Conservation (phyloP, 78 protist genomes). For the slime mould (Dictyostelium discoideum) region DNA sequence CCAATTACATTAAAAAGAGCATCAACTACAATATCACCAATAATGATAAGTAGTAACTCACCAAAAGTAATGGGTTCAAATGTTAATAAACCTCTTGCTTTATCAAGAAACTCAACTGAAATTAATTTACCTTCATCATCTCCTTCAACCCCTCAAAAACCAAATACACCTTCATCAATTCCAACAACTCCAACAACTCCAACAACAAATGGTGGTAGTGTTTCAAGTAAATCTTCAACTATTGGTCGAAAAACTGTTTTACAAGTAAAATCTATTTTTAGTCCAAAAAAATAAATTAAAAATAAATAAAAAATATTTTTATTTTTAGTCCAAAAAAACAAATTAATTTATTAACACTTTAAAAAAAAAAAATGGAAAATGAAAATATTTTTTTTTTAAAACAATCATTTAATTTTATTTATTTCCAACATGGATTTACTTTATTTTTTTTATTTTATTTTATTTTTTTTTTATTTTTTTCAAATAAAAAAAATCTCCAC, state of each 20-base stretch:
- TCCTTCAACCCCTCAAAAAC: not conserved
- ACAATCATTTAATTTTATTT: too few species aligned
- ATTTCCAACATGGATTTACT: too few species aligned
- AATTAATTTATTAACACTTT: too few species aligned
- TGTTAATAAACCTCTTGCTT: not conserved
- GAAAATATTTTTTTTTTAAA: too few species aligned
- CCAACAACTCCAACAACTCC: not conserved
- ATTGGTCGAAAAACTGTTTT: constrained; percentile 4
- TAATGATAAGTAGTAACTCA: not conserved
- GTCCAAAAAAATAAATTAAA: not conserved
- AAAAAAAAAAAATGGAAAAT: too few species aligned
- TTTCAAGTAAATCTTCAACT: not conserved
- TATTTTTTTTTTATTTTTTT: too few species aligned
- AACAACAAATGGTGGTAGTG: not conserved
- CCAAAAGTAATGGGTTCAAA: not conserved
- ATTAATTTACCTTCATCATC: not conserved
- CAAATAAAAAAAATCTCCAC: too few species aligned
- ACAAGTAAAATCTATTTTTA: constrained; percentile 17
- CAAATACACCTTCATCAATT: not conserved
- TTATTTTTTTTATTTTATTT: too few species aligned
- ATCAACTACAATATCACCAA: not conserved
- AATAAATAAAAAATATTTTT: not conserved
- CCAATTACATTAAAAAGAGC: not conserved
- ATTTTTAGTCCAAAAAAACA: too few species aligned
- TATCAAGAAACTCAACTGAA: not conserved